Evolutionary conservation across 2,329 filamentous ascomycete species (phyloP), one percentile per base, ranked within the genome.

Genomic region (Pseudophaeomoniella oleicola): DNA sequence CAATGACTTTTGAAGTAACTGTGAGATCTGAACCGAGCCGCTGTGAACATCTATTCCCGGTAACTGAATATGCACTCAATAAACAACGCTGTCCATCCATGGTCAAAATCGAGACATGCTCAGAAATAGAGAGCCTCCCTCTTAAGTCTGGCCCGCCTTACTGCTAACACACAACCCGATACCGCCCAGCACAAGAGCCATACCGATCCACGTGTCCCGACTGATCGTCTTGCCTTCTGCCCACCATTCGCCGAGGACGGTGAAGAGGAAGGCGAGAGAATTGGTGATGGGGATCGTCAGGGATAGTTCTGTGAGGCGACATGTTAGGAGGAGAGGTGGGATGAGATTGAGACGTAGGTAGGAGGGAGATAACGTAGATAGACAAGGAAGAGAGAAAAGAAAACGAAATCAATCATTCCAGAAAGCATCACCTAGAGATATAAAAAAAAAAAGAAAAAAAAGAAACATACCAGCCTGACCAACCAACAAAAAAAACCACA

Each of bases 401-500:
- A n/a, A 17, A 3, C 3, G 22, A 30, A 30, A 9, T 17, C 3
- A 34, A 27, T 12, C 2, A 0, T 15, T 41, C 16, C 46, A 41
- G 12, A 39, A 32, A 13, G 11, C 14, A 33, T 15, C 39, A 29
- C 6, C 16, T 33, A 19, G 9, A 37, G 17, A 30, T 39, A 40
- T 29, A n/a, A 3, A 15, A n/a, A 30, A 32, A 16, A 11, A 30
- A 38, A 42, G 15, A 19, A 27, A 37, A 16, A 30, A 40, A 45
- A 15, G 16, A 17, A 40, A 70, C 80, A 48, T 59, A 92, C 86
- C 86, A 50, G 87, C 87, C 56, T 90, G 75, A 4, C 88, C 88
- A 59, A 96, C 88, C 45, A 96, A 65, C 46, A 96, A 60, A 50
- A 96, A 96, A 60, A 96, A 96, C 88, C 88, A 96, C 38, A 94